Evolutionary conservation across 1,284 basidiomycete species (phyloP), one percentile per base, ranked within the genome.

Genomic region (Ustilago hordei): DNA sequence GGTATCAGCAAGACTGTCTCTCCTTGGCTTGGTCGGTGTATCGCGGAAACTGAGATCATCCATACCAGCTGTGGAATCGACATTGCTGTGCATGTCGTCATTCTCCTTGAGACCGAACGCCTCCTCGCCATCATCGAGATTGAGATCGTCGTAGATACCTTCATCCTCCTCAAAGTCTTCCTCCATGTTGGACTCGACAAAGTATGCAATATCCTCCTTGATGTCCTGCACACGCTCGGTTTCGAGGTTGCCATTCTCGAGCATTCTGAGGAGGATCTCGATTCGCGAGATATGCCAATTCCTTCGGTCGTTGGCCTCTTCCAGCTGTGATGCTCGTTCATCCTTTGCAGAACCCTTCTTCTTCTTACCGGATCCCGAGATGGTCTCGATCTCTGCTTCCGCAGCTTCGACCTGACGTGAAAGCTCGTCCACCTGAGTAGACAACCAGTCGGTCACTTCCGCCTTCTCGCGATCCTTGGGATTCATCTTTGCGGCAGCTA

Each of bases 91-190:
- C 23, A 84, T 71, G 63, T 93, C 92, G 55, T 95, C 94, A 60
- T 90, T 90, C 66, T 90, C 90, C 75, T 78, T 78, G 60, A 85
- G 75, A 11, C 84, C 84, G 38, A 83, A 84, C 6, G 79, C 80
- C 61, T 85, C 96, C 85, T 99, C 90, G 78, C 90, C 95, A 84
- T 98, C 96, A 81, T 98, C 94, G 58, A 99, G 92, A 82, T 95
- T 94, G 79, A 99, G 93, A 53, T 99, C 96, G 84, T 99, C 97
- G 83, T 99, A 99, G 70, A 99, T 94, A 58, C 94, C 95, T 86
- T 96, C 93, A 84, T 99, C 95, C 86, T 97, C 96, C 73, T 98
- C 95, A 86, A 98, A 99, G 84, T 95, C 93, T 84, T 99, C 97
- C 73, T 97, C 95, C 87, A 91, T 91, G 87, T 99, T 99, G 85